A percentile compares a stretch with the other conserved stretches of the same genome.
phyloP scores from a whole-genome alignment of 305 asterid genomes.

The Vinca major region DNA sequence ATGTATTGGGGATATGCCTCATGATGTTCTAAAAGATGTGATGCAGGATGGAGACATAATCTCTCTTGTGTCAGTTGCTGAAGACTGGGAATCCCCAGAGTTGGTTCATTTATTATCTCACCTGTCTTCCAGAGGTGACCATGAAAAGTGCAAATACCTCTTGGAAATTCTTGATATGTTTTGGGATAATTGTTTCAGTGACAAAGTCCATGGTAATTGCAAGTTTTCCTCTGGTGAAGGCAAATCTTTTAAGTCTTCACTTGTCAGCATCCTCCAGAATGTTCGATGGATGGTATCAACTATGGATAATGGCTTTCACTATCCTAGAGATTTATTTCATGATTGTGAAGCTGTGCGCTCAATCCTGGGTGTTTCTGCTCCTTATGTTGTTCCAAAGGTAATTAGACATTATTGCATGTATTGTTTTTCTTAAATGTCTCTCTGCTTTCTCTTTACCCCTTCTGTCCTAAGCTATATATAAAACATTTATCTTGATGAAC shows the following conservation, averaged over 20 bases:
- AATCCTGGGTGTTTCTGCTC: conserved; percentile 56
- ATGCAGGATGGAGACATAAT: conserved; percentile 25
- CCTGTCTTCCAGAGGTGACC: conserved; percentile 42
- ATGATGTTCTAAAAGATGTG: conserved; percentile 27
- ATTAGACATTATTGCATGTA: conserved; percentile 5
- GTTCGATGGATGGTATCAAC: conserved; percentile 59
- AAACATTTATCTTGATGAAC: background rate
- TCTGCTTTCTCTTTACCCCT: conserved; percentile 45
- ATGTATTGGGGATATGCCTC: conserved; percentile 34
- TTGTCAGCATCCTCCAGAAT: conserved; percentile 47
- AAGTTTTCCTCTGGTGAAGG: conserved; percentile 39
- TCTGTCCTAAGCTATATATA: background rate
- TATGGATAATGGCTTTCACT: conserved; percentile 46
- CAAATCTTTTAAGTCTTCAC: conserved; percentile 46
- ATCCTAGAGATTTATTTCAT: conserved; percentile 66
- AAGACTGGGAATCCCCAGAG: conserved; percentile 80
- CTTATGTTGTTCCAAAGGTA: conserved; percentile 69
- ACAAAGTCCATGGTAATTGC: conserved; percentile 47
- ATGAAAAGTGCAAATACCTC: conserved; percentile 54
- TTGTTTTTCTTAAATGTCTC: background rate
- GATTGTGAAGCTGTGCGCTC: conserved; percentile 70
- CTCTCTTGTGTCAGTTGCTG: conserved; percentile 31
- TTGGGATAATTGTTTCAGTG: conserved; percentile 73
- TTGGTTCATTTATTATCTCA: conserved; percentile 44
- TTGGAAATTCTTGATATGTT: conserved; percentile 77